Percentiles rank a stretch among this genome's conserved stretches.
These are phyloP conservation scores for Rhizopogon roseolus DNA, from an alignment of 768 basidiomycete genomes.

Conservation along the genomic window DNA sequence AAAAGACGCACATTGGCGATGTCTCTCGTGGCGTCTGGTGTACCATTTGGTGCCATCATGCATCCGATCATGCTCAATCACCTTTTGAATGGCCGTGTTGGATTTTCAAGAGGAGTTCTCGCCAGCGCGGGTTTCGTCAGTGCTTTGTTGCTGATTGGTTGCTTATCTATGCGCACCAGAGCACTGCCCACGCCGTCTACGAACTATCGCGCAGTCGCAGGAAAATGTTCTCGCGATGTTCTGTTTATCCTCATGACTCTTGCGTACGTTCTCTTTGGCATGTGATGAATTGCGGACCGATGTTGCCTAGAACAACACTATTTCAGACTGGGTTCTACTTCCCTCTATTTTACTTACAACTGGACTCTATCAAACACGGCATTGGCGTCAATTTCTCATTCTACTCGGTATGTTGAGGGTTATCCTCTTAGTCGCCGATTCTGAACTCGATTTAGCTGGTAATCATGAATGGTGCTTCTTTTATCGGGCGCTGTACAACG, in stretches of 20 bases:
- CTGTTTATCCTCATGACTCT: constrained; percentile 18
- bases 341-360: constrained; percentile 57
- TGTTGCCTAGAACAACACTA: constrained; percentile 13
- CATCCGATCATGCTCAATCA: constrained; percentile 62
- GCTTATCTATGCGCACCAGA: constrained; percentile 33
- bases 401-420: constrained; percentile 37
- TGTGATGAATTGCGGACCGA: neutral
- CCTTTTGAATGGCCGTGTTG: constrained; percentile 32
- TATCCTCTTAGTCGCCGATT: neutral
- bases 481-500: constrained; percentile 45
- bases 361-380: constrained; percentile 47
- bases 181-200: constrained; percentile 17
- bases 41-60: constrained; percentile 48
- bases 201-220: constrained; percentile 13
- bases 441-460: constrained; percentile 32
- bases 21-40: constrained; percentile 41
- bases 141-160: constrained; percentile 32
- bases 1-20: constrained; percentile 36
- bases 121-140: constrained; percentile 35
- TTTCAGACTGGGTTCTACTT: constrained; percentile 39
- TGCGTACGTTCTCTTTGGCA: constrained; percentile 11
- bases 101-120: constrained; percentile 37
- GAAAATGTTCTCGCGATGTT: constrained; percentile 18
- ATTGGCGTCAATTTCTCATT: constrained; percentile 44
- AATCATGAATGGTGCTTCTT: constrained; percentile 46